A percentile compares a stretch with the other conserved stretches of the same genome.
These are phyloP conservation scores for Blastocystis sp. DNA, from an alignment of 352 stramenopile genomes.

Conservation along the genomic window DNA sequence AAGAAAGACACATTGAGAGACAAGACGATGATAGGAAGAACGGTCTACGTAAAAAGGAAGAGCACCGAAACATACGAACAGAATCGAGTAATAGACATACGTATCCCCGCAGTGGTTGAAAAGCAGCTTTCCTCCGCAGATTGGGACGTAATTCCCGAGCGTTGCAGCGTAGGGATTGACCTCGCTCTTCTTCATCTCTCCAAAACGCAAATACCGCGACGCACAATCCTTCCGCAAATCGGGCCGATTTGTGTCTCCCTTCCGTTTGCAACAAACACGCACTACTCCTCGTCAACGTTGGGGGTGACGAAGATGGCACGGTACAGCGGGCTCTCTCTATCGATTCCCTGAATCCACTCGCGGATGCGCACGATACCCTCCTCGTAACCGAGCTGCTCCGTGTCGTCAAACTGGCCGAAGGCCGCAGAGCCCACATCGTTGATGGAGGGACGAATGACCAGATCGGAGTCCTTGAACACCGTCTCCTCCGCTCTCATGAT, in stretches of 20 bases:
- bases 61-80: slow-evolving; percentile 7
- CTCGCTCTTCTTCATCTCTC: neutral
- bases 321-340: slow-evolving; percentile 31
- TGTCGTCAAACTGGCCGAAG: slow-evolving; percentile 62
- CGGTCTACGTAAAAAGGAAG: neutral
- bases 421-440: slow-evolving; percentile 60
- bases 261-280: slow-evolving; percentile 5
- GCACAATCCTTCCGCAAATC: neutral
- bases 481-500: slow-evolving; percentile 58
- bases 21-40: slow-evolving; percentile 32
- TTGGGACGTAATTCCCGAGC: slow-evolving; percentile 8
- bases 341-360: slow-evolving; percentile 44
- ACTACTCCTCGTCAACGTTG: neutral
- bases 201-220: neutral
- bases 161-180: slow-evolving; percentile 6
- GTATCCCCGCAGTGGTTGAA: slow-evolving; percentile 45
- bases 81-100: slow-evolving; percentile 54
- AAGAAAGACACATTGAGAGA: neutral
- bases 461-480: slow-evolving; percentile 54
- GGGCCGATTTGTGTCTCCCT: neutral
- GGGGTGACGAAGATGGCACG: slow-evolving; percentile 36
- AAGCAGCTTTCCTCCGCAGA: slow-evolving; percentile 13
- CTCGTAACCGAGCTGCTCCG: slow-evolving; percentile 48
- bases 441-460: slow-evolving; percentile 65
- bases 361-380: slow-evolving; percentile 52